phyloP scores from a whole-genome alignment of 306 rosid species.

The Sesbania bispinosa region DNA sequence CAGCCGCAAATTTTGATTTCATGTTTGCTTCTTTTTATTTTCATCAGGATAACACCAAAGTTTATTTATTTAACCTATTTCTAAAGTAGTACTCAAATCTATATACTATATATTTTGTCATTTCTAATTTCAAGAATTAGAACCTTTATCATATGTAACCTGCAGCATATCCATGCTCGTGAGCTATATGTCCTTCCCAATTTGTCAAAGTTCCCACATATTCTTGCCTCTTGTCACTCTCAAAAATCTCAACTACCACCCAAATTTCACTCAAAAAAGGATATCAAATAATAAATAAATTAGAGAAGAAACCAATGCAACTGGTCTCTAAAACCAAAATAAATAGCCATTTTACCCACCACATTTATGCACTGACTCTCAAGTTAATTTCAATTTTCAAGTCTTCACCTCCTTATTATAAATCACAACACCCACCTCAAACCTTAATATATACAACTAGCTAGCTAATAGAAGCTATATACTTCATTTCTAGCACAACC shows the following conservation, averaged over 20 bases:
- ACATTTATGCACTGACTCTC: constrained; percentile 15
- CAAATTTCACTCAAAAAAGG: constrained; percentile 25
- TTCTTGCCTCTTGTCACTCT: constrained; percentile 23
- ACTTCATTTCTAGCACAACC: neutral
- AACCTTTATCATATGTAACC: neutral
- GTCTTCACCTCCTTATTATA: constrained; percentile 18
- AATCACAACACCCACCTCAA: constrained; percentile 24
- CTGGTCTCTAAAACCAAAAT: neutral
- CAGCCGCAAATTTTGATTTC: constrained; percentile 18
- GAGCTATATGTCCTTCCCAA: neutral
- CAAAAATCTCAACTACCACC: constrained; percentile 43
- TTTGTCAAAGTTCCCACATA: neutral
- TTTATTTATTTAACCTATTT: neutral
- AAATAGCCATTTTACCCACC: constrained; percentile 28
- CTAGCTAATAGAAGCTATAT: neutral
- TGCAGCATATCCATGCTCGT: neutral
- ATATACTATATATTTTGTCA: neutral
- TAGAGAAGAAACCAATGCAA: neutral
- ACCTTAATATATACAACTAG: neutral
- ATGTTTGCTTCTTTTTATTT: constrained; percentile 15
- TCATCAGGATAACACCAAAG: neutral
- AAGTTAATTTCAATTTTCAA: too few species aligned
- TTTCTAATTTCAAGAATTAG: neutral
- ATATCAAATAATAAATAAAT: neutral
- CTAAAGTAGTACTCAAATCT: neutral